Percentiles rank a stretch among this genome's conserved stretches.
phyloP scores from a whole-genome alignment of 129 eudicot species.

The Scalesia atractyloides region DNA sequence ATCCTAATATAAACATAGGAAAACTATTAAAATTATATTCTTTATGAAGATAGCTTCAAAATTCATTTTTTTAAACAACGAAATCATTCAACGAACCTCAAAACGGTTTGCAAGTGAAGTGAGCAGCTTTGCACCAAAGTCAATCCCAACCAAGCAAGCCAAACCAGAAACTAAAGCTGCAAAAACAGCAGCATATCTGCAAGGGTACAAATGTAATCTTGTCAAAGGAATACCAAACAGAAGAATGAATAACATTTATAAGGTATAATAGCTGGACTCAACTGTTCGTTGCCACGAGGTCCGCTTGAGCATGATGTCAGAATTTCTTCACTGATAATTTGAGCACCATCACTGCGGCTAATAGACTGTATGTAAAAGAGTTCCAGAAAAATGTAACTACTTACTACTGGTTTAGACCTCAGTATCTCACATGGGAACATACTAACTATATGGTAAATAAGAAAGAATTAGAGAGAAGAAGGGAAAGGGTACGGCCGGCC shows the following conservation, averaged over 20 bases:
- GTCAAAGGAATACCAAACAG: conserved; percentile 10
- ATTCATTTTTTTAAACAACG: neutral
- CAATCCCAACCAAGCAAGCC: conserved; percentile 78
- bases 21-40: conserved; percentile 5
- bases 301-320: conserved; percentile 79
- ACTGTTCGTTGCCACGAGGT: conserved; percentile 98
- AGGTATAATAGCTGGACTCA: conserved; percentile 25
- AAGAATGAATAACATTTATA: neutral
- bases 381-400: neutral
- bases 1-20: conserved; percentile 48
- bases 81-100: conserved; percentile 51
- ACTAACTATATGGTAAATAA: conserved; percentile 1
- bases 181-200: conserved; percentile 90
- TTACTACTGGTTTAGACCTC: conserved; percentile 17
- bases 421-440: neutral
- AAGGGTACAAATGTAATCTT: conserved; percentile 20
- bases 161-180: conserved; percentile 92
- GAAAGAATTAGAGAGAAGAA: no score
- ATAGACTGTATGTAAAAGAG: conserved; percentile 54
- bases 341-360: conserved; percentile 66
- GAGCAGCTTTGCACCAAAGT: conserved; percentile 80
- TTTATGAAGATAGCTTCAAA: neutral
- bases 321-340: conserved; percentile 71
- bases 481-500: no score
- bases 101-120: conserved; percentile 71